Base-by-base conservation (phyloP, 352 stramenopile genomes). In the Proteromonas lacertae region DNA sequence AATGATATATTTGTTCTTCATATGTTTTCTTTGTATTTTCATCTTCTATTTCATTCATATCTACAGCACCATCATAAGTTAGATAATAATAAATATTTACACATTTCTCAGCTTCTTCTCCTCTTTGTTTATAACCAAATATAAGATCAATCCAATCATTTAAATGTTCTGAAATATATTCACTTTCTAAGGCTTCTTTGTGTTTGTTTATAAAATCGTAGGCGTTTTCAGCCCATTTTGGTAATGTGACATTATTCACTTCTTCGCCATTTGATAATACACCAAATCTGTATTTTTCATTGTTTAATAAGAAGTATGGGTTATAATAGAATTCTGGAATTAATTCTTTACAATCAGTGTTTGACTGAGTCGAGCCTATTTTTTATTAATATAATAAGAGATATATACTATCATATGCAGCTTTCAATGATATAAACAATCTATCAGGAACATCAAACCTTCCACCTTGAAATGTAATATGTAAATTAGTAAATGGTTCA, bases 21-120 rank as follows among this genome's bases (percentile, higher is more conserved):
- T 41, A 43, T 6, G 48, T 45, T 2, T 32, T 29, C n/a, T 41
- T 37, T 7, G 24, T 17, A 25, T 52, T 62, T 9, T 62, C 63
- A 43, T 92, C 72, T 0, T 61, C 64, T 25, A 97, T 77, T 14
- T 53, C 54, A 31, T 95, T 76, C 30, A 96, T 47, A 48, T 98
- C 79, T 10, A 53, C 74, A 34, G 82, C 74, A 24, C 81, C 81
- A 58, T 95, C 82, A 51, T 99, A 99, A 2, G 83, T 96, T 12
- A 99, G 62, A 46, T 97, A 79, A 38, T 93, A 92, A 55, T 95
- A 99, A 6, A 90, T 71, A 46, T 99, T 95, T 93, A 55, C 64
- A 92, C 6, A 87, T 87, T 55, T 99, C 99, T 16, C 99, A 83
- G n/a, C n/a, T n/a, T n/a, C n/a, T n/a, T n/a, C n/a, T n/a, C n/a